Conservation (phyloP, 83 land plant genomes). For the Diphasiastrum complanatum region DNA sequence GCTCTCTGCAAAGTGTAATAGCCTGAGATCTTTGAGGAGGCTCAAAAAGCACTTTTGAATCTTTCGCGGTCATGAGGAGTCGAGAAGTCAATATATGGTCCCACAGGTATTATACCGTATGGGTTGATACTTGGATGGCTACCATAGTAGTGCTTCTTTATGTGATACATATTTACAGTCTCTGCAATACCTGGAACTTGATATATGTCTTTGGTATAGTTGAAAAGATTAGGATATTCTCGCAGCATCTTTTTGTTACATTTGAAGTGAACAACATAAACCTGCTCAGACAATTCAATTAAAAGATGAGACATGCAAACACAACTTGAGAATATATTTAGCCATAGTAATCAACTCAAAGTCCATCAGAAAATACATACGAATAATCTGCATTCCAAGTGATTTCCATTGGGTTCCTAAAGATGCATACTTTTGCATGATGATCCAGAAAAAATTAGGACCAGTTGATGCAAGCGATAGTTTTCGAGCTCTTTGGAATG, state of each 20-base stretch:
- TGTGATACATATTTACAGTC: constrained; percentile 70
- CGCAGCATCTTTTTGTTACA: constrained; percentile 69
- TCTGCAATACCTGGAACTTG: constrained; percentile 60
- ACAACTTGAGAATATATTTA: too few relatives aligned
- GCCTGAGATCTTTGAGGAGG: too few relatives aligned
- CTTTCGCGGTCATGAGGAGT: constrained; percentile 71
- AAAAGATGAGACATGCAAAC: not conserved
- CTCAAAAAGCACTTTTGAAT: too few relatives aligned
- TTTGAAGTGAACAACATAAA: constrained; percentile 77
- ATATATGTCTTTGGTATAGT: constrained; percentile 71
- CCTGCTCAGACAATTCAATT: constrained; percentile 31
- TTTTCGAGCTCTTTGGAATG: too few relatives aligned
- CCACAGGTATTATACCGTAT: constrained; percentile 56
- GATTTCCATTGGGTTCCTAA: too few relatives aligned
- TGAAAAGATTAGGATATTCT: constrained; percentile 73
- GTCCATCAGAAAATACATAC: too few relatives aligned
- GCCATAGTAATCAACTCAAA: too few relatives aligned
- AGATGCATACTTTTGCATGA: too few relatives aligned
- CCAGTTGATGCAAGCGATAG: too few relatives aligned
- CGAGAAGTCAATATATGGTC: constrained; percentile 53
- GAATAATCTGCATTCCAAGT: too few relatives aligned
- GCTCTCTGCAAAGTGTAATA: too few relatives aligned
- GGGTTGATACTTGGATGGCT: constrained; percentile 81
- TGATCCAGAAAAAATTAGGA: too few relatives aligned
- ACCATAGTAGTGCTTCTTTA: constrained; percentile 69